Evolutionary conservation across 1,284 basidiomycete genomes (phyloP), one percentile per base, ranked within the genome.

Genomic region (Uromyces viciae-fabae): DNA sequence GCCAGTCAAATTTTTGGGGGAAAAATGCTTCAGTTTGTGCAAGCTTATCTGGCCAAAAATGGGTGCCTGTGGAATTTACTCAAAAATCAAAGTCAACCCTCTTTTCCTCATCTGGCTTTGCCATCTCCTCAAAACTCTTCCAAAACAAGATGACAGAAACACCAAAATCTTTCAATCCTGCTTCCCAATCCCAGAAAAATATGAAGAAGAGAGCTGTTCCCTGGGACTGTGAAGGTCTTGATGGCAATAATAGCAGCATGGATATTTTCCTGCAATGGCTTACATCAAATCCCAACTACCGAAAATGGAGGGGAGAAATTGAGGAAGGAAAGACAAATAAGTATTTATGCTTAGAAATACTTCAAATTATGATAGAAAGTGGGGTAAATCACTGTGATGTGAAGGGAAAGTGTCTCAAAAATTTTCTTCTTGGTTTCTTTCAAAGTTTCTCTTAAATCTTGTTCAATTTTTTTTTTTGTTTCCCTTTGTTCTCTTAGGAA

Each of bases 1-100:
- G 60, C 60, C 36, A 64, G 60, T 64, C 15, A 8, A 64, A 64
- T 64, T 64, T 64, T 36, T 31, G 33, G 25, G 60, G 60, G 60
- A 3, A 38, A 28, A 31, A 36, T 64, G 60, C 60, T 7, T 64
- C 33, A 64, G 22, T 36, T 64, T 19, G n/a, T 36, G 60, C 60
- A 36, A 64, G 60, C 60, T 15, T 11, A 31, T 36, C 60, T 36
- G 28, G 60, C 60, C 25, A 28, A 33, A 64, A 64, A 28, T 28
- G 52, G 52, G 52, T 54, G 52, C 3, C 22, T 54, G 52, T 3
- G 7, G 52, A 25, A 19, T 54, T 54, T 19, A 4, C 52, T 54
- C 52, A 54, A 54, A 19, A 54, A 64, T 31, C 17, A 7, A 64
- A 64, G 31, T 36, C 40, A 38, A 7, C 60, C 31, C 19, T 36